Conservation (phyloP, 768 basidiomycete genomes). For the Rhodosporidiobolus sp. region DNA sequence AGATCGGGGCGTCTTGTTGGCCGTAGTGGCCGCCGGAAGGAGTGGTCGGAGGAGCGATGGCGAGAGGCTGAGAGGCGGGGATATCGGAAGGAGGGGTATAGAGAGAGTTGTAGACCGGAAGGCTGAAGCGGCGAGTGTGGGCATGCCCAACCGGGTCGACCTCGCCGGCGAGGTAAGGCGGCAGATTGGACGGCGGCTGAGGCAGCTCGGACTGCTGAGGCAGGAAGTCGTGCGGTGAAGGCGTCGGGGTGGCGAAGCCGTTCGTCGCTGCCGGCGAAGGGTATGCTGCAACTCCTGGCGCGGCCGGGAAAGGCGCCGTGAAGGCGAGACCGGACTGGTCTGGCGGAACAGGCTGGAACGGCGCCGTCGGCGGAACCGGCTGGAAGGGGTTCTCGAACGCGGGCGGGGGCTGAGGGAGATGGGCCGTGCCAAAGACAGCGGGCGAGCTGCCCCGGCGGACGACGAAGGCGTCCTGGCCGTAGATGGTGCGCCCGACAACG, state of each 20-base stretch:
- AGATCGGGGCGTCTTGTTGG: neutral
- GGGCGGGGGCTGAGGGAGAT: neutral
- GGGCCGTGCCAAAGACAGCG: neutral
- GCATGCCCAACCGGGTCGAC: neutral
- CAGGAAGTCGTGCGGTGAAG: constrained; percentile 2
- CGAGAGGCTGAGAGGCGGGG: neutral
- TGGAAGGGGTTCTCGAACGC: neutral
- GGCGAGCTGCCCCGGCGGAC: constrained; percentile 8
- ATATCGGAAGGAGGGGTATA: neutral
- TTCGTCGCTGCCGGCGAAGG: neutral
- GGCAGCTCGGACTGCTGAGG: neutral
- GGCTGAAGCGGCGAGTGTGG: neutral
- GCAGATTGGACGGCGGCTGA: neutral
- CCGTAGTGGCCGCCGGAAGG: neutral
- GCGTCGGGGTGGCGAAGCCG: neutral
- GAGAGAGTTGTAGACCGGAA: constrained; percentile 9
- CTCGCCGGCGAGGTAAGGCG: constrained; percentile 1
- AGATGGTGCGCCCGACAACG: neutral
- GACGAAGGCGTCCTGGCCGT: constrained; percentile 11
- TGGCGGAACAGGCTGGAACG: neutral
- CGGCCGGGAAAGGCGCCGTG: too few relatives aligned
- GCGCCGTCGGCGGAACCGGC: neutral
- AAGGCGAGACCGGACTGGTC: neutral
- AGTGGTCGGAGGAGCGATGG: neutral
- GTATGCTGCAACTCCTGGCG: neutral